Percentiles rank a stretch among this genome's conserved stretches.
phyloP scores from a whole-genome alignment of 139 green algal genomes.

The Tetradesmus obliquus region DNA sequence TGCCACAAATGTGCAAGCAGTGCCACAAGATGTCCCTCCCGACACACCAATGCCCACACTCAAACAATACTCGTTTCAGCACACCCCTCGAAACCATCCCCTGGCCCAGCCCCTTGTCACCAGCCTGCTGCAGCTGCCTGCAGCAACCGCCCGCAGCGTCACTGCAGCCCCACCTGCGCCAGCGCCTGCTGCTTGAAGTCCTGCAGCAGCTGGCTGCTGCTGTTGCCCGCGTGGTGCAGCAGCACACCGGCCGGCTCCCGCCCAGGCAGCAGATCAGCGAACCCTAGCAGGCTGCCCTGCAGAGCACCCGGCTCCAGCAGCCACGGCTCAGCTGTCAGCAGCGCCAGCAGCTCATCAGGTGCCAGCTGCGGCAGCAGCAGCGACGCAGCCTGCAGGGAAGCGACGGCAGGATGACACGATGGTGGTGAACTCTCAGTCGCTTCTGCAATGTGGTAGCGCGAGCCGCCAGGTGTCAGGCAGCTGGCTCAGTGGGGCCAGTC shows the following conservation, averaged over 20 bases:
- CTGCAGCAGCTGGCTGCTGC: constrained; percentile 24
- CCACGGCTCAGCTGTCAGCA: constrained; percentile 28
- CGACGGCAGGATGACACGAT: neutral
- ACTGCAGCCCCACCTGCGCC: neutral
- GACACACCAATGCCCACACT: too few relatives aligned
- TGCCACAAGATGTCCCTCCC: too few relatives aligned
- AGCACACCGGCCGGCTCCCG: constrained; percentile 4
- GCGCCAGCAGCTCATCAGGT: neutral
- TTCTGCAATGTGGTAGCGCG: too few relatives aligned
- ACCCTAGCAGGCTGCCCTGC: neutral
- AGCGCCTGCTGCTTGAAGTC: constrained; percentile 26
- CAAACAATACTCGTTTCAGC: too few relatives aligned
- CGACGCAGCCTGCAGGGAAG: neutral
- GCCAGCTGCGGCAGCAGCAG: constrained; percentile 26
- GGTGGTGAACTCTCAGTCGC: too few relatives aligned
- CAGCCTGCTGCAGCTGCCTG: neutral
- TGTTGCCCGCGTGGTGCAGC: constrained; percentile 13
- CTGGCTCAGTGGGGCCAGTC: too few relatives aligned
- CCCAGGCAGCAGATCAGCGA: neutral
- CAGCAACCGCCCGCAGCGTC: neutral
- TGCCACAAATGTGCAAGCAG: too few relatives aligned
- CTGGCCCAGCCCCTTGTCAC: too few relatives aligned
- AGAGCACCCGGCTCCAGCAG: constrained; percentile 28
- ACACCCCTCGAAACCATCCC: too few relatives aligned
- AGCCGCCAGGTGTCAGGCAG: too few relatives aligned